Conservation (phyloP, 139 green algal genomes). For the Chlorella ohadii region DNA sequence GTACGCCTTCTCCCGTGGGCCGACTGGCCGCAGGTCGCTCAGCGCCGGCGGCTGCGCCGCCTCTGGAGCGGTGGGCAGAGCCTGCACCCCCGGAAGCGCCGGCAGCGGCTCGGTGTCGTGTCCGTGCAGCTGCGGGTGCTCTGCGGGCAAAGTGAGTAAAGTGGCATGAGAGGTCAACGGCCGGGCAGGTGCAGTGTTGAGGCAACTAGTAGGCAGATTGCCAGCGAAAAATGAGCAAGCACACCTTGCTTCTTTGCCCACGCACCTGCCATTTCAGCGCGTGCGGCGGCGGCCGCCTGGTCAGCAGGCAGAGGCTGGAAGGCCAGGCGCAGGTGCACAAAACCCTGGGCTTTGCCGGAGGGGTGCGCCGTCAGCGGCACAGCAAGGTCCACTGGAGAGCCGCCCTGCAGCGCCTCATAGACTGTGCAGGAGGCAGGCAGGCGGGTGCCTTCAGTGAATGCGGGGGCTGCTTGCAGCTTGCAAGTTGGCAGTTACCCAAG, state of each 20-base stretch:
- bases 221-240: too few relatives aligned
- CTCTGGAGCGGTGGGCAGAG: neutral
- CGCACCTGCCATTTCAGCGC: neutral
- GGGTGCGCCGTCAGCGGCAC: conserved; percentile 14
- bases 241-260: too few relatives aligned
- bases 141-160: too few relatives aligned
- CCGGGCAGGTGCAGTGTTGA: too few relatives aligned
- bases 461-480: neutral
- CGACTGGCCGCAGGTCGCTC: neutral
- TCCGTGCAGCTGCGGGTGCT: neutral
- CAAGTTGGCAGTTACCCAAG: too few relatives aligned
- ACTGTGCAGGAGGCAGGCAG: neutral
- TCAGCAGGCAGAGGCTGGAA: conserved; percentile 7
- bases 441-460: neutral
- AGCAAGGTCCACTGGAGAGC: neutral
- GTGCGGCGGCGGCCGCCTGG: neutral
- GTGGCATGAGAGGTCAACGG: too few relatives aligned
- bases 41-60: neutral
- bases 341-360: neutral
- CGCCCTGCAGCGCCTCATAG: neutral
- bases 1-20: neutral
- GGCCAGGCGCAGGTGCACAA: conserved; percentile 1
- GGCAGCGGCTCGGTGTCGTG: conserved; percentile 10
- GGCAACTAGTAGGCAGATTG: too few relatives aligned
- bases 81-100: neutral